Evolutionary conservation across 805 yeast species (phyloP).

Genomic region (Candida boidinii): DNA sequence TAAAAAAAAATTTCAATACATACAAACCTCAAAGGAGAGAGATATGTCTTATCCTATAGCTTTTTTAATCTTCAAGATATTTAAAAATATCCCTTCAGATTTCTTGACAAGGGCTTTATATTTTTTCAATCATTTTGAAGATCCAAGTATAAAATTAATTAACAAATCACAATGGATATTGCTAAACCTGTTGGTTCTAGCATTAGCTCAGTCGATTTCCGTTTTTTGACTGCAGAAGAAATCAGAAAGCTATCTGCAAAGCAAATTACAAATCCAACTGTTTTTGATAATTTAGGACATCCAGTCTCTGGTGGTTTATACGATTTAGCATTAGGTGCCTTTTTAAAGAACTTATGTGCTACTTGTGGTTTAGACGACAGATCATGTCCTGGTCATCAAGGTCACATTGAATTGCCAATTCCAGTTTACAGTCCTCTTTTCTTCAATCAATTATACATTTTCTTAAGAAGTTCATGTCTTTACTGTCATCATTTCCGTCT

Average conservation of each 20-base stretch:
- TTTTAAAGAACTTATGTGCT: constrained; percentile 77
- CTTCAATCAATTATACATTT: constrained; percentile 82
- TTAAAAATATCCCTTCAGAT: too few species aligned
- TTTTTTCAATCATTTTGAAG: too few species aligned
- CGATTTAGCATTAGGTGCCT: constrained; percentile 94
- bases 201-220: constrained; percentile 86
- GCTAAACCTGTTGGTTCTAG: constrained; percentile 95
- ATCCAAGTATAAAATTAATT: too few species aligned
- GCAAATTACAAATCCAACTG: constrained; percentile 91
- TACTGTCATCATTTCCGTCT: constrained; percentile 85
- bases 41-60: too few species aligned
- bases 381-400: constrained; percentile 96
- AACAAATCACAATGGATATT: constrained; percentile 80
- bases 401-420: constrained; percentile 93
- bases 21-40: too few species aligned
- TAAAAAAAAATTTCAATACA: too few species aligned
- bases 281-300: constrained; percentile 93
- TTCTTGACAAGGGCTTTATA: too few species aligned
- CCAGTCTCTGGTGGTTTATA: constrained; percentile 91
- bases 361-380: constrained; percentile 95
- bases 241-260: constrained; percentile 84
- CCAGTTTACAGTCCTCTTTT: constrained; percentile 94
- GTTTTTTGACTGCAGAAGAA: constrained; percentile 74
- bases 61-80: too few species aligned
- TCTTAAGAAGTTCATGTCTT: constrained; percentile 77